phyloP scores from a whole-genome alignment of 2,329 filamentous ascomycete species.

The Neurospora sp. region DNA sequence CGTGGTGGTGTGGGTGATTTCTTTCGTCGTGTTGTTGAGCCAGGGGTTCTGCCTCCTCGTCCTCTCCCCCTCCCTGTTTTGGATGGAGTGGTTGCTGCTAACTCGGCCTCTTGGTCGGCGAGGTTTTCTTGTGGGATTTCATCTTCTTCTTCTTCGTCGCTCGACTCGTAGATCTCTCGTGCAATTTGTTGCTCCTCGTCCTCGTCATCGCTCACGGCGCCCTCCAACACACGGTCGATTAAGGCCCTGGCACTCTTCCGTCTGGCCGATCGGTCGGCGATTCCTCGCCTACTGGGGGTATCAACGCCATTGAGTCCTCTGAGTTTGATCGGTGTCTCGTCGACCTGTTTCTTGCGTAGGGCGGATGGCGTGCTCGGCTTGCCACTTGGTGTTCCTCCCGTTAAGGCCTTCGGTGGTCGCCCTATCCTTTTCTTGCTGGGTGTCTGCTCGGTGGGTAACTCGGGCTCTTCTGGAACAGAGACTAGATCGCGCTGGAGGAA shows the following conservation, averaged over 20 bases:
- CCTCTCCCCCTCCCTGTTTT: conserved; percentile 13
- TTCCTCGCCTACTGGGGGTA: conserved; percentile 56
- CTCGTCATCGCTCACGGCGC: conserved; percentile 59
- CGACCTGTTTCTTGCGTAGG: conserved; percentile 19
- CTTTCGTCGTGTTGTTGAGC: conserved; percentile 30
- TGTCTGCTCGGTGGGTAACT: conserved; percentile 17
- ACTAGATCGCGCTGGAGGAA: not conserved
- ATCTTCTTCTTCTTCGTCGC: conserved; percentile 33
- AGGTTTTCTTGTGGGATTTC: conserved; percentile 13
- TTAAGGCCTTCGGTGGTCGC: conserved; percentile 14
- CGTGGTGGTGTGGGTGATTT: conserved; percentile 70
- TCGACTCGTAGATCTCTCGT: conserved; percentile 54
- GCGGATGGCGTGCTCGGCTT: conserved; percentile 29
- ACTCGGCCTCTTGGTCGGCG: conserved; percentile 18
- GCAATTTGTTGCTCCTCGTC: conserved; percentile 59
- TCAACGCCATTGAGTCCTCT: conserved; percentile 24
- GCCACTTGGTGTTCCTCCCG: conserved; percentile 15
- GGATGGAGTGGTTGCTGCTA: conserved; percentile 18
- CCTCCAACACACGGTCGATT: conserved; percentile 59
- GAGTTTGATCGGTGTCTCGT: conserved; percentile 30
- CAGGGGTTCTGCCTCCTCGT: not conserved
- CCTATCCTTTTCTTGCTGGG: conserved; percentile 22
- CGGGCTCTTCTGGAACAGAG: not conserved
- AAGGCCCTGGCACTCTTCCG: conserved; percentile 73
- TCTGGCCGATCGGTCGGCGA: conserved; percentile 75